Conservation (phyloP, 805 yeast species). For the Wickerhamomyces xylosicus region DNA sequence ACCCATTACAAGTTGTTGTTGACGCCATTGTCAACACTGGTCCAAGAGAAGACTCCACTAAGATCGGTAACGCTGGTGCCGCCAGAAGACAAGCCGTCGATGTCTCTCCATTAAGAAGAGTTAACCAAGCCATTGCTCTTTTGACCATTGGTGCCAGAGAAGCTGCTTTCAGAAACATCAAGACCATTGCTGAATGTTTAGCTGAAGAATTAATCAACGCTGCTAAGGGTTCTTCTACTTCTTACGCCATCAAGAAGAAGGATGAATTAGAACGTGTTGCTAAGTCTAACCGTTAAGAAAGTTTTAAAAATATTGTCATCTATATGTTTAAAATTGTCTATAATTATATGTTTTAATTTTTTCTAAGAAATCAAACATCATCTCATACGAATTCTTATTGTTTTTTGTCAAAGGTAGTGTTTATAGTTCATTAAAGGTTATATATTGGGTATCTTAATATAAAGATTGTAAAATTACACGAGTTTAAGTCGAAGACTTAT, state of each 20-base stretch:
- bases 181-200: slow-evolving; percentile 99
- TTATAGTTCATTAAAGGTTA: too few species aligned
- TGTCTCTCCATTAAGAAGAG: slow-evolving; percentile 99
- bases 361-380: not conserved
- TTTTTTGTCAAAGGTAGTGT: too few species aligned
- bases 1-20: slow-evolving; percentile 98
- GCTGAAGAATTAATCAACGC: slow-evolving; percentile 99
- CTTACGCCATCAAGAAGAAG: slow-evolving; percentile 99
- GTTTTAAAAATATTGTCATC: slow-evolving; percentile 3
- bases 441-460: too few species aligned
- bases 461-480: too few species aligned
- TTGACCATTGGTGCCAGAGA: slow-evolving; percentile 99
- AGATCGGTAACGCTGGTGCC: slow-evolving; percentile 99
- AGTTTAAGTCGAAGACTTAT: too few species aligned
- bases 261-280: slow-evolving; percentile 99
- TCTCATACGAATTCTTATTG: too few species aligned
- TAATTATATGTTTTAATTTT: slow-evolving; percentile 8
- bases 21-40: slow-evolving; percentile 99
- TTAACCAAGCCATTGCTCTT: slow-evolving; percentile 97
- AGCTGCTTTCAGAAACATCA: slow-evolving; percentile 99
- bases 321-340: not conserved
- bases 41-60: slow-evolving; percentile 99
- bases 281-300: slow-evolving; percentile 96
- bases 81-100: slow-evolving; percentile 99
- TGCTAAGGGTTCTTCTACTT: slow-evolving; percentile 99